These are phyloP conservation scores for Hypoxylon sp. DNA, from an alignment of 2,329 filamentous ascomycete species.

Conservation along the genomic window DNA sequence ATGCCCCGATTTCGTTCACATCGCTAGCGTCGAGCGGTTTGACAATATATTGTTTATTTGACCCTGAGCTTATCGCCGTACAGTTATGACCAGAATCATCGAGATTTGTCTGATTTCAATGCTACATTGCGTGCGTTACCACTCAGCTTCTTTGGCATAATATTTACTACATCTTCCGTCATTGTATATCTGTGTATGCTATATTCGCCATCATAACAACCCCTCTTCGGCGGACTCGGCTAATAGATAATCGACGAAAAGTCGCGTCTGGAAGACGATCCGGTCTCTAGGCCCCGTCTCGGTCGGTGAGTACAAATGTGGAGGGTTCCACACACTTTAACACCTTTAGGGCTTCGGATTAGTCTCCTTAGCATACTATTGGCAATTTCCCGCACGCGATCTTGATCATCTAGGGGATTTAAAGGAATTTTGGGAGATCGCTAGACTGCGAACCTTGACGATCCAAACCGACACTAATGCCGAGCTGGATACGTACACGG, in stretches of 20 bases:
- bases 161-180: constrained; percentile 20
- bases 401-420: constrained; percentile 22
- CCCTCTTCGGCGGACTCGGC: constrained; percentile 16
- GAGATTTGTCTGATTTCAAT: constrained; percentile 28
- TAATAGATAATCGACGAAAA: constrained; percentile 11
- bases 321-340: constrained; percentile 22
- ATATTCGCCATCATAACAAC: not conserved
- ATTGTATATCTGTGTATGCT: constrained; percentile 1
- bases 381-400: constrained; percentile 12
- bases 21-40: not conserved
- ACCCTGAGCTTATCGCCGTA: constrained; percentile 10
- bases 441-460: constrained; percentile 20
- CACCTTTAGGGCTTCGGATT: constrained; percentile 10
- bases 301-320: constrained; percentile 28
- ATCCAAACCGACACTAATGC: constrained; percentile 16
- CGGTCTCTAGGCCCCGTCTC: constrained; percentile 20
- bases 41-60: constrained; percentile 2
- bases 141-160: not conserved
- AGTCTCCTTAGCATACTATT: constrained; percentile 20
- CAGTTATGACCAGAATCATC: constrained; percentile 15
- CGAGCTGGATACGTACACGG: constrained; percentile 5
- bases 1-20: constrained; percentile 2
- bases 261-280: constrained; percentile 9
- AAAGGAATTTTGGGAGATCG: not conserved
- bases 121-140: constrained; percentile 20